A percentile compares a stretch with the other conserved stretches of the same genome.
These are phyloP conservation scores for Eucalyptus cloeziana DNA, from an alignment of 345 rosid genomes.

Conservation along the genomic window DNA sequence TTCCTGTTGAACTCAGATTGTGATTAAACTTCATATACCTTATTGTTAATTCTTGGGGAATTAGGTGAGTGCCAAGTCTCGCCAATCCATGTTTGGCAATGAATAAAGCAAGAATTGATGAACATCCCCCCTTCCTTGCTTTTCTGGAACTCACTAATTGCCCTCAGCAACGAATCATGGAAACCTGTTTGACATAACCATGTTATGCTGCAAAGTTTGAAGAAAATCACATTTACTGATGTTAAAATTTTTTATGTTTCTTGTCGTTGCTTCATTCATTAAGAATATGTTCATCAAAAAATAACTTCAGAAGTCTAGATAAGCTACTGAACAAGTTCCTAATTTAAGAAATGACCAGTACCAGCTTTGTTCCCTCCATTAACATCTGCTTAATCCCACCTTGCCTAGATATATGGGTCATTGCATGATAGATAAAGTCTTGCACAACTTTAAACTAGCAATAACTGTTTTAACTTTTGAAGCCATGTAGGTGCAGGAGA, in stretches of 20 bases:
- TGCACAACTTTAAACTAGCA: background rate
- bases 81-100: constrained; percentile 57
- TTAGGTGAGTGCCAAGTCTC: constrained; percentile 65
- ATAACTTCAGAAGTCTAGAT: background rate
- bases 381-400: background rate
- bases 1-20: background rate
- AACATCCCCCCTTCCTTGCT: constrained; percentile 43
- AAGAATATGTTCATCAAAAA: background rate
- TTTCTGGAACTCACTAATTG: constrained; percentile 31
- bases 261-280: background rate
- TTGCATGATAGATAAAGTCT: background rate
- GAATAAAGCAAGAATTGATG: constrained; percentile 76
- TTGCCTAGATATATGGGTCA: background rate
- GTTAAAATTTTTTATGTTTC: background rate
- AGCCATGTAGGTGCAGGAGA: background rate
- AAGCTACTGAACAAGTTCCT: background rate
- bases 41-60: constrained; percentile 56
- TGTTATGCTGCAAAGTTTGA: background rate
- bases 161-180: constrained; percentile 53
- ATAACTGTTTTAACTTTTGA: background rate
- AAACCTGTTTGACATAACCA: constrained; percentile 27
- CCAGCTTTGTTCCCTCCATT: background rate
- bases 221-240: background rate
- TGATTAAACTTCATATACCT: constrained; percentile 20
- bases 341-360: background rate